phyloP scores from a whole-genome alignment of 2,329 filamentous ascomycete species.

The Botrytis porri region DNA sequence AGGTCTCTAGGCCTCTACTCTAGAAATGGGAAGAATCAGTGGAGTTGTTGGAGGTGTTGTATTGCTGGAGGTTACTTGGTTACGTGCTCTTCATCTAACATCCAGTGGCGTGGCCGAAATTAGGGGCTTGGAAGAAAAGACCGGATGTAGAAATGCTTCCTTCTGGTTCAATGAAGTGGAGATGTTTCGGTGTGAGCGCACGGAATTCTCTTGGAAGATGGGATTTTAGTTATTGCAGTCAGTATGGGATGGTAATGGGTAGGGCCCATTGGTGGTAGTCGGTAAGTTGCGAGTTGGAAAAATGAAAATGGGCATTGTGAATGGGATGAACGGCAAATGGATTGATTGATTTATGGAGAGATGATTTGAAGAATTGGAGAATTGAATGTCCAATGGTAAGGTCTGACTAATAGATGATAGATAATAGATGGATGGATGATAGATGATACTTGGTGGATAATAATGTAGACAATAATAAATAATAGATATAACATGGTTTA shows the following conservation, averaged over 20 bases:
- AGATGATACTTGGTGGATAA: neutral
- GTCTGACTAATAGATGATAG: neutral
- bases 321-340: neutral
- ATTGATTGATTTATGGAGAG: neutral
- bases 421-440: neutral
- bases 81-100: conserved; percentile 9
- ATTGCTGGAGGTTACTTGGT: neutral
- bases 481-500: no score
- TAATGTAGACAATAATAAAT: no score
- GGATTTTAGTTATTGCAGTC: neutral
- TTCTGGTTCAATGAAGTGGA: neutral
- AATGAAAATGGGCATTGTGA: neutral
- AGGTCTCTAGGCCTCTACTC: neutral
- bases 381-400: neutral
- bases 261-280: neutral
- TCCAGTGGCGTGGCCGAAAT: conserved; percentile 4
- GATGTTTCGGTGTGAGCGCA: neutral
- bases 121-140: conserved; percentile 3
- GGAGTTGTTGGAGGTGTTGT: neutral
- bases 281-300: no score
- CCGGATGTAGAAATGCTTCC: neutral
- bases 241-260: neutral
- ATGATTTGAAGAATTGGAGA: neutral
- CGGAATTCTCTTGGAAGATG: neutral
- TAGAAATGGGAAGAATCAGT: neutral